Evolutionary conservation across 441 rosid species (phyloP), one percentile per base, ranked within the genome.

Genomic region (Corymbia citriodora): DNA sequence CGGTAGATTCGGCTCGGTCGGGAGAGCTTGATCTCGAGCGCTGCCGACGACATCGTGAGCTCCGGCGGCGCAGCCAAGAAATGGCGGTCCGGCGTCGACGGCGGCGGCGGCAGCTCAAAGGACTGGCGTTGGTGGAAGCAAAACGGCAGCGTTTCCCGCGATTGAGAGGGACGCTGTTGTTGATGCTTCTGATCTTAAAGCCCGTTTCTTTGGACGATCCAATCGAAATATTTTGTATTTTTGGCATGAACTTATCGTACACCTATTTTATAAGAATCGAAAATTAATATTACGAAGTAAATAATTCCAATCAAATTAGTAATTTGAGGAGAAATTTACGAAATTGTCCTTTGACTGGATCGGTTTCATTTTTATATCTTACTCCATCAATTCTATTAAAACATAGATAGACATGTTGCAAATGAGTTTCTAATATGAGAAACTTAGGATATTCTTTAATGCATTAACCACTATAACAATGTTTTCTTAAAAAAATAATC

Each of bases 1-100:
- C 94, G 95, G 87, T 95, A 96, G 91, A 96, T 93, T n/a, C 98
- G 98, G 93, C 93, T 96, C 52, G 95, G 91, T 81, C 96, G 95
- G 49, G 96, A 95, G 52, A 97, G 96, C 79, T 95, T 95, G 90
- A 96, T 88, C 85, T 93, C 96, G 87, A 97, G 89, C 17, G 89
- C 88, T 68, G 97, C 36, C 0, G 55, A 87, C 91, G 90, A 57
- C 90, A 85, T 89, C 59, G 55, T 29, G 63, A 61, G 29, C 88
- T 57, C 40, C 88, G 65, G 72, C 88, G 88, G n/a, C 65, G 89
- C 52, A 3, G 72, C 45, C 3, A 23, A 33, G 29, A 3, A 31
- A 29, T 8, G 70, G 70, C 52, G 45, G 16, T 59, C 55, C n/a
- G 53, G 18, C 54, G 87, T n/a, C 31, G 87, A 92, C 92, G 14